phyloP scores from a whole-genome alignment of 345 rosid species.

The Citrus sinensis region DVS_A1.0 CM039167.1:5105001-5105500 shows the following conservation, averaged over 20 bases:
- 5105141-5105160: constrained; percentile 31
- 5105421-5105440: constrained; percentile 45
- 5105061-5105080: constrained; percentile 63
- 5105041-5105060: constrained; percentile 67
- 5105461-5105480: constrained; percentile 63
- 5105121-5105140: constrained; percentile 70
- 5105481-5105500: constrained; percentile 69
- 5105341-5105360: not conserved
- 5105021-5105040: constrained; percentile 61
- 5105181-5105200: constrained; percentile 6
- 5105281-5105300: constrained; percentile 43
- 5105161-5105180: not conserved
- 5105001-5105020: constrained; percentile 39
- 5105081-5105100: constrained; percentile 69
- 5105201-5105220: constrained; percentile 40
- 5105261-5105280: constrained; percentile 71
- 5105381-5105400: not conserved
- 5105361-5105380: too few species aligned
- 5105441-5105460: constrained; percentile 35
- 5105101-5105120: constrained; percentile 75
- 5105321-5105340: not conserved
- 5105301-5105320: not conserved
- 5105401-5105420: not conserved
- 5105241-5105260: constrained; percentile 74
- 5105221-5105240: constrained; percentile 57